Conservation (phyloP, 1,284 basidiomycete genomes). For the Puccinia brachypodii region DNA sequence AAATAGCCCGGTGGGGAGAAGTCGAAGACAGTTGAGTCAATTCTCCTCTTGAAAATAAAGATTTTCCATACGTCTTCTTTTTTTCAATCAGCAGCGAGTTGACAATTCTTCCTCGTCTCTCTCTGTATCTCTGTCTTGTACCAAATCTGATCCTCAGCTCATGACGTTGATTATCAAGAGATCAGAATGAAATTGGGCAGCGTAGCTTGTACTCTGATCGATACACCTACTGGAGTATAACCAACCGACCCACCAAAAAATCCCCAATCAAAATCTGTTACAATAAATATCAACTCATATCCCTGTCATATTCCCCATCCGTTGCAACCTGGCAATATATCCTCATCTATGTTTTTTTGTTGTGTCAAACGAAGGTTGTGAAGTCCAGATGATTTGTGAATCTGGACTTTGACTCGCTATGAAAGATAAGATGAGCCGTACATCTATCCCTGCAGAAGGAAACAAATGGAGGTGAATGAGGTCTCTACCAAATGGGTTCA, state of each 20-base stretch:
- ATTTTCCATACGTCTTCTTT: no score
- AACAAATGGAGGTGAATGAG: background rate
- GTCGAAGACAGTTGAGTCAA: slow-evolving; percentile 84
- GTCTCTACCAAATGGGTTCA: no score
- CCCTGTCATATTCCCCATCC: no score
- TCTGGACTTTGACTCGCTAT: no score
- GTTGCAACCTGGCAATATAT: no score
- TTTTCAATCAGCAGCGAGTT: no score
- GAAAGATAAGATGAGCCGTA: background rate
- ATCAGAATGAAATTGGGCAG: slow-evolving; percentile 47
- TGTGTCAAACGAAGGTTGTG: no score
- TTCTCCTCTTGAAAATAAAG: background rate
- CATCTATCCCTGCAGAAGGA: background rate
- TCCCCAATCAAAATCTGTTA: no score
- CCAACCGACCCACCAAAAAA: background rate
- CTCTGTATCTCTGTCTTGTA: background rate
- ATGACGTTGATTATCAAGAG: slow-evolving; percentile 46
- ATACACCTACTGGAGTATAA: background rate
- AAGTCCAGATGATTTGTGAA: no score
- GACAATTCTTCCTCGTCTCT: background rate
- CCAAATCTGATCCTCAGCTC: slow-evolving; percentile 5
- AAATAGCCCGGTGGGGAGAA: slow-evolving; percentile 95
- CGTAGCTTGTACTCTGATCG: slow-evolving; percentile 25
- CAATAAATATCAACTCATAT: no score
- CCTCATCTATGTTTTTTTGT: no score